Conservation (phyloP, 2,329 filamentous ascomycete species). For the Stemphylium vesicarium region DNA sequence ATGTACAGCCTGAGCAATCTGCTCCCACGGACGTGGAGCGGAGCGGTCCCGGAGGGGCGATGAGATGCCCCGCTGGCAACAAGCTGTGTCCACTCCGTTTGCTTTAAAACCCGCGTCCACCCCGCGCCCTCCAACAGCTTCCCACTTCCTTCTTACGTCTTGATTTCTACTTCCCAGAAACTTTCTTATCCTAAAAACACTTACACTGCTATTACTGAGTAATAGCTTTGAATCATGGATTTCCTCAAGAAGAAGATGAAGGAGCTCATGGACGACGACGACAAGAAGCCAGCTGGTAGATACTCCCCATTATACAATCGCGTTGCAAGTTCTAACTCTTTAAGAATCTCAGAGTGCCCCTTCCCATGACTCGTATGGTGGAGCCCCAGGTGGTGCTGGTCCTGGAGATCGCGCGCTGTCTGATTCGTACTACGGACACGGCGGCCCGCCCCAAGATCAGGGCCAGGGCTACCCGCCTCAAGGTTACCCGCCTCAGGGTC, state of each 20-base stretch:
- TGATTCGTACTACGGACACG: slow-evolving; percentile 29
- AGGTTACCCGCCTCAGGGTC: slow-evolving; percentile 14
- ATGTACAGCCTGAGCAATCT: slow-evolving; percentile 21
- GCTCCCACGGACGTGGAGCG: slow-evolving; percentile 14
- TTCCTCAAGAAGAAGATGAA: slow-evolving; percentile 57
- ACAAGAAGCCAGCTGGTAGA: slow-evolving; percentile 41
- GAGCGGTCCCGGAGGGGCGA: neutral
- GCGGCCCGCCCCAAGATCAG: slow-evolving; percentile 17
- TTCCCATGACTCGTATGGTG: neutral
- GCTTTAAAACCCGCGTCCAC: slow-evolving; percentile 28
- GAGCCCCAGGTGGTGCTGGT: slow-evolving; percentile 22
- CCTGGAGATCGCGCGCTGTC: slow-evolving; percentile 30
- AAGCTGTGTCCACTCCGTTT: slow-evolving; percentile 16
- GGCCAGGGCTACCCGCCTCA: slow-evolving; percentile 21
- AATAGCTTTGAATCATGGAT: slow-evolving; percentile 43
- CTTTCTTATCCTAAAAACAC: neutral
- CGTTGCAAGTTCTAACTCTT: neutral
- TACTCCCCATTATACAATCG: neutral
- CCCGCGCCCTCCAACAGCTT: slow-evolving; percentile 12
- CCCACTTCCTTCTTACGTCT: slow-evolving; percentile 8
- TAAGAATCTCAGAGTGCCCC: slow-evolving; percentile 12
- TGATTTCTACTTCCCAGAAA: neutral
- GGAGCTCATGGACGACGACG: slow-evolving; percentile 52
- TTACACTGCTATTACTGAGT: neutral
- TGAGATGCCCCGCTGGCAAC: slow-evolving; percentile 19